A percentile compares a stretch with the other conserved stretches of the same genome.
phyloP scores from a whole-genome alignment of 2,329 filamentous ascomycete genomes.

The Penicillium aurantiogriseum region DNA sequence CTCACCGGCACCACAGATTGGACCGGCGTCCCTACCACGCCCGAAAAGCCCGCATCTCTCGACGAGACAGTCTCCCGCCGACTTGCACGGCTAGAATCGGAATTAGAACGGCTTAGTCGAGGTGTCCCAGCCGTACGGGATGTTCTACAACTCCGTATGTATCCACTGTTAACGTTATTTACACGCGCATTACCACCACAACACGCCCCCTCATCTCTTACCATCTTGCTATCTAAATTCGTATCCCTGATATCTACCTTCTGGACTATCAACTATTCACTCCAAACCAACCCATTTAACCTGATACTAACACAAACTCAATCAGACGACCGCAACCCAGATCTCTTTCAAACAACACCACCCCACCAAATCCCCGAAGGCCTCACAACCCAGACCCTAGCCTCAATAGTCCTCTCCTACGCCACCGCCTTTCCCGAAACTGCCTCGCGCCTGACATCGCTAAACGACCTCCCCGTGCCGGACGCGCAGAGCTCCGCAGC shows the following conservation, averaged over 20 bases:
- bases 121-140: slow-evolving; percentile 42
- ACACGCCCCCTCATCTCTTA: not conserved
- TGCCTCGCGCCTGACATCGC: slow-evolving; percentile 48
- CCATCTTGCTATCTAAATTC: not conserved
- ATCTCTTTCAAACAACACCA: slow-evolving; percentile 41
- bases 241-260: not conserved
- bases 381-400: slow-evolving; percentile 37
- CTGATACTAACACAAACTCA: not conserved
- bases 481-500: slow-evolving; percentile 42
- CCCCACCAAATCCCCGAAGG: slow-evolving; percentile 36
- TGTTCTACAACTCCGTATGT: slow-evolving; percentile 44
- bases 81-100: slow-evolving; percentile 39
- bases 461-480: slow-evolving; percentile 49
- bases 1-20: slow-evolving; percentile 44
- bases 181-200: not conserved
- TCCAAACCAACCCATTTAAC: not conserved
- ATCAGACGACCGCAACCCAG: slow-evolving; percentile 42
- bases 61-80: slow-evolving; percentile 43
- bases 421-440: slow-evolving; percentile 49
- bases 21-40: slow-evolving; percentile 38
- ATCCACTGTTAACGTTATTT: not conserved
- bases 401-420: slow-evolving; percentile 46
- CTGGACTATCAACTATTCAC: not conserved
- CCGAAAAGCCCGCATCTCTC: slow-evolving; percentile 33
- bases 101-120: slow-evolving; percentile 39